Evolutionary conservation across 1,139 yeast species (phyloP).

Genomic region (Nadsonia starkeyi-henricii): DNA sequence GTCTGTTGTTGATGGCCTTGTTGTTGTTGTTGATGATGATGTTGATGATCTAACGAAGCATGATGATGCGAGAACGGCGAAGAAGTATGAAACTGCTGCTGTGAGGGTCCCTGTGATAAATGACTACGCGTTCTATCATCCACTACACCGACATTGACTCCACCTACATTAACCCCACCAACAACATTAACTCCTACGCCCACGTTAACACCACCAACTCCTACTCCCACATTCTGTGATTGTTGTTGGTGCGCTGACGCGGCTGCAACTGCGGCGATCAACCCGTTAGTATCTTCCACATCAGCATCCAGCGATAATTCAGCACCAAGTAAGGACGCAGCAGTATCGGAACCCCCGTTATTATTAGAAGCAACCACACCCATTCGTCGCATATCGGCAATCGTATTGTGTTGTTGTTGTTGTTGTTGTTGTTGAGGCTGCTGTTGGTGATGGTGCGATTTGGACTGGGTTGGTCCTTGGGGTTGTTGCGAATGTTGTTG

Average conservation of each 20-base stretch:
- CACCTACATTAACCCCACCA: not conserved
- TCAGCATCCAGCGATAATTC: slow-evolving; percentile 32
- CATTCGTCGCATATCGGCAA: not conserved
- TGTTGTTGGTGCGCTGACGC: slow-evolving; percentile 32
- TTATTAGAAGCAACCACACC: not conserved
- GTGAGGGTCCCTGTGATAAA: not conserved
- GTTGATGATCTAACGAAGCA: not conserved
- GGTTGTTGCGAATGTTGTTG: slow-evolving; percentile 15
- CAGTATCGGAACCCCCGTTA: slow-evolving; percentile 3
- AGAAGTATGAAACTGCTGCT: not conserved
- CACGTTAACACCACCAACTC: not conserved
- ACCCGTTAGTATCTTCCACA: slow-evolving; percentile 31
- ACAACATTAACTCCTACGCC: not conserved
- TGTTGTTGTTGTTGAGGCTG: slow-evolving; percentile 3
- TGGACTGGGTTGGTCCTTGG: slow-evolving; percentile 6
- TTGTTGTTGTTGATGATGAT: not conserved
- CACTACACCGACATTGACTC: not conserved
- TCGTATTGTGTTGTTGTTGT: slow-evolving; percentile 4
- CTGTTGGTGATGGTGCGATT: not conserved
- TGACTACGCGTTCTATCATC: not conserved
- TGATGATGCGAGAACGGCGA: not conserved
- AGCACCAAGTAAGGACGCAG: slow-evolving; percentile 11
- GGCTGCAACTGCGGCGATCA: slow-evolving; percentile 56
- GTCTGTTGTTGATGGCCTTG: not conserved
- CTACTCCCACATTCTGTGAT: slow-evolving; percentile 11